These are phyloP conservation scores for Arabis alpina DNA, from an alignment of 345 rosid genomes.

Conservation along the genomic window DNA sequence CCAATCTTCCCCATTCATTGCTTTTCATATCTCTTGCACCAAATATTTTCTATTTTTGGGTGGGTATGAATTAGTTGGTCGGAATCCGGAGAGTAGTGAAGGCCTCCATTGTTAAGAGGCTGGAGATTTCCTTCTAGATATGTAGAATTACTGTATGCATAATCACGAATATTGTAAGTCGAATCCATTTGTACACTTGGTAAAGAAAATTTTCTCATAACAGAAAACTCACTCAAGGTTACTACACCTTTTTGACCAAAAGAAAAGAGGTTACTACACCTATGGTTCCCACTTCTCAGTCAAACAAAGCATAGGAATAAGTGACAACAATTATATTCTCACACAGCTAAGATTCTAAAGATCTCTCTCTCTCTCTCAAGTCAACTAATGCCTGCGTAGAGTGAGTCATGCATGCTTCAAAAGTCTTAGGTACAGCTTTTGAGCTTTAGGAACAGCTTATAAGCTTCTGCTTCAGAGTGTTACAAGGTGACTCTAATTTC, in stretches of 20 bases:
- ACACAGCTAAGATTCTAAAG: constrained; percentile 4
- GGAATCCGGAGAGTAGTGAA: constrained; percentile 23
- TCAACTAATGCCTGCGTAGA: not conserved
- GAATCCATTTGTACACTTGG: constrained; percentile 34
- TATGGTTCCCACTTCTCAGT: not conserved
- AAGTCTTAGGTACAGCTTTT: not conserved
- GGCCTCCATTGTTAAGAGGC: constrained; percentile 29
- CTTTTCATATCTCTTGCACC: constrained; percentile 10
- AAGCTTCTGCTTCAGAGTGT: not conserved
- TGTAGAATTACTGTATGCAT: constrained; percentile 32
- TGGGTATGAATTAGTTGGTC: constrained; percentile 36
- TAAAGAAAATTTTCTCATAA: constrained; percentile 31
- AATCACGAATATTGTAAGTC: constrained; percentile 31
- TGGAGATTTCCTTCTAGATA: constrained; percentile 28
- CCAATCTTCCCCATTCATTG: constrained; percentile 33
- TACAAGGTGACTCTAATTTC: constrained; percentile 60
- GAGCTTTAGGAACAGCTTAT: not conserved
- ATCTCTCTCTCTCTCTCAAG: not conserved
- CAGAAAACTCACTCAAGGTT: not conserved
- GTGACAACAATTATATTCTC: not conserved
- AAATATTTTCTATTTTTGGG: constrained; percentile 26
- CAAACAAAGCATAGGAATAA: constrained; percentile 4
- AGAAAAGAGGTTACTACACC: too few relatives aligned
- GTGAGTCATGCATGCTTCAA: not conserved
- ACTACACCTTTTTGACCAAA: not conserved